phyloP scores from a whole-genome alignment of 441 rosid species.

The Melastoma candidum region DNA sequence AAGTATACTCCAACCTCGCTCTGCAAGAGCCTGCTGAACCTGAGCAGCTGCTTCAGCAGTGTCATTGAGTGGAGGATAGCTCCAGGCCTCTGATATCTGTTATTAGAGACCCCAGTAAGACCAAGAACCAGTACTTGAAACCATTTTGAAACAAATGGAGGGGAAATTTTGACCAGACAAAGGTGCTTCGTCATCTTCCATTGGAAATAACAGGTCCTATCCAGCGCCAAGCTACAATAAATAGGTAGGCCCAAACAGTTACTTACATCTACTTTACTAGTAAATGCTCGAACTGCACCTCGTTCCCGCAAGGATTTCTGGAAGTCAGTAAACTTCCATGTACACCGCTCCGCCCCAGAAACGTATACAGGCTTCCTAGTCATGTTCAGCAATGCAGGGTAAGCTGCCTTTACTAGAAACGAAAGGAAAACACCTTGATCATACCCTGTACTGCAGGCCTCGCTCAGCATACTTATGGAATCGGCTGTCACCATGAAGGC shows the following conservation, averaged over 20 bases:
- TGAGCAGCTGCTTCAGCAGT: conserved; percentile 42
- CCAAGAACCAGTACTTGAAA: background rate
- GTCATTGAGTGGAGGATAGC: conserved; percentile 48
- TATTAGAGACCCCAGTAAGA: background rate
- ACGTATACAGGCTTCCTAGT: conserved; percentile 83
- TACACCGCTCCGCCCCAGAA: conserved; percentile 69
- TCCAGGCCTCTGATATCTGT: conserved; percentile 51
- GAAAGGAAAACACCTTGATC: conserved; percentile 12
- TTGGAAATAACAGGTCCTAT: no score
- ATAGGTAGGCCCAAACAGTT: no score
- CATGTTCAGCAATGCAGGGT: no score
- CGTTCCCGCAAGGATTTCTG: conserved; percentile 67
- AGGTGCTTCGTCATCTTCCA: no score
- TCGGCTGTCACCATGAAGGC: conserved; percentile 90
- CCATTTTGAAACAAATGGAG: no score
- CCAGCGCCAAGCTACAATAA: no score
- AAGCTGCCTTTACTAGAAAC: background rate
- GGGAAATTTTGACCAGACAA: no score
- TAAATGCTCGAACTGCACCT: conserved; percentile 68
- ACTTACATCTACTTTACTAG: conserved; percentile 82
- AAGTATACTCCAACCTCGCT: conserved; percentile 48
- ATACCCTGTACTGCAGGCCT: conserved; percentile 96
- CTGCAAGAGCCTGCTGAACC: conserved; percentile 41
- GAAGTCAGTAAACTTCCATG: conserved; percentile 80
- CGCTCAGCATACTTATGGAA: conserved; percentile 90